Evolutionary conservation across 257 asterid species (phyloP), one percentile per base, ranked within the genome.

Genomic region (Solanum pinnatisectum): DNA sequence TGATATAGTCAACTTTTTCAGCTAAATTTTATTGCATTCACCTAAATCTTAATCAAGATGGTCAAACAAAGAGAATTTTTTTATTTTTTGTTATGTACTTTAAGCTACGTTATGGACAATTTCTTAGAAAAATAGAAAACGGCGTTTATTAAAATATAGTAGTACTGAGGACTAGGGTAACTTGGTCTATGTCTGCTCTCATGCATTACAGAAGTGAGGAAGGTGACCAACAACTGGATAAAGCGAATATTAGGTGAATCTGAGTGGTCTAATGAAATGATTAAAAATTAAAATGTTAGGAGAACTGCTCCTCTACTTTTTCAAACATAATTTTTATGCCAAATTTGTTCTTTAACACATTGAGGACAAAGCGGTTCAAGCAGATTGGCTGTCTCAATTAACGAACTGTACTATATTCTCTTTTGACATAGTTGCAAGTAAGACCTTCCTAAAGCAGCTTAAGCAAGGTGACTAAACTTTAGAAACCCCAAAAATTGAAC

Each of bases 291-390:
- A 87, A 44, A 44, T 46, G 70, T 86, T 77, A 40, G 91, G 89
- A 72, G 90, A 91, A 39, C 88, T 40, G 88, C 91, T 86, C 81
- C 88, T 36, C 70, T 56, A 71, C 63, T 22, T 84, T 71, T 52
- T 81, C 67, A 81, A 42, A 60, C 81, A 60, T 22, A 36, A 63
- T 68, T 49, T 63, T 60, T 23, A 63, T 39, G 52, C 87, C 79
- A 39, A 84, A 44, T 15, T 63, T 39, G 60, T 67, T 65, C 37
- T 85, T 39, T 37, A 15, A 25, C 46, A 78, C n/a, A 15, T 25
- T 15, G 65, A 42, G n/a, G 39, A 42, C 36, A 39, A 39, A 3
- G 13, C 8, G 59, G 59, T 39, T 23, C 59, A 39, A 39, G 83
- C 59, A 76, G 35, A 76, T 76, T 76, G 59, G 35, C 59, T 6